Evolutionary conservation across 345 rosid genomes (phyloP), one percentile per base, ranked within the genome.

Genomic region (Excoecaria agallocha): DNA sequence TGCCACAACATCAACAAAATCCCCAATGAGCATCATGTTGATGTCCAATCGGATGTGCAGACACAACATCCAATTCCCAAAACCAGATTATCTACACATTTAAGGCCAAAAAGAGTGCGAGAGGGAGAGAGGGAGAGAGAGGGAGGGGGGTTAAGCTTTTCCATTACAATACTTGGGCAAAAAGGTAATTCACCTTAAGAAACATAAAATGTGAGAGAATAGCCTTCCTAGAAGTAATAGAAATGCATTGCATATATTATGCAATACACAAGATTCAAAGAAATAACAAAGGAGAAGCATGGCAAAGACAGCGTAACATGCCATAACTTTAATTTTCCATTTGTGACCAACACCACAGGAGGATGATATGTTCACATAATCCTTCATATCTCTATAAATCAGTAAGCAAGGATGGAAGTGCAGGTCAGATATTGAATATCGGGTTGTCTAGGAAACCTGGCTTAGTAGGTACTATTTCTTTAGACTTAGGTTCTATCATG

Each of bases 301-400:
- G 16, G 75, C n/a, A 30, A 48, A 49, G 57, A 49, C 37, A n/a
- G 20, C 46, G 62, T 50, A 63, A 13, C 59, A 73, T 64, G 15
- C 5, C 48, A 50, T 10, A 39, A 63, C 20, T 38, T 37, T 58
- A 13, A 39, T 20, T 12, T 35, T 56, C 20, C 35, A 38, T 30
- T 6, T 49, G 20, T n/a, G 30, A 61, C 56, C 46, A 62, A 37
- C 75, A 72, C 20, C 63, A 41, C 58, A 70, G 0, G 8, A 5
- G 38, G n/a, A 50, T 9, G 20, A 41, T 69, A 17, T 16, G 6
- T 56, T 8, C 6, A 24, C 4, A 58, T 43, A 0, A 12, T 49
- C 37, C 56, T 71, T 12, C 38, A 20, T 37, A 16, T 11, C 37
- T 38, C 19, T 20, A 35, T 56, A 12, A 41, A 62, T 13, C 24